phyloP scores from a whole-genome alignment of 1,139 yeast species.

The Blastobotrys arbuscula region DNA sequence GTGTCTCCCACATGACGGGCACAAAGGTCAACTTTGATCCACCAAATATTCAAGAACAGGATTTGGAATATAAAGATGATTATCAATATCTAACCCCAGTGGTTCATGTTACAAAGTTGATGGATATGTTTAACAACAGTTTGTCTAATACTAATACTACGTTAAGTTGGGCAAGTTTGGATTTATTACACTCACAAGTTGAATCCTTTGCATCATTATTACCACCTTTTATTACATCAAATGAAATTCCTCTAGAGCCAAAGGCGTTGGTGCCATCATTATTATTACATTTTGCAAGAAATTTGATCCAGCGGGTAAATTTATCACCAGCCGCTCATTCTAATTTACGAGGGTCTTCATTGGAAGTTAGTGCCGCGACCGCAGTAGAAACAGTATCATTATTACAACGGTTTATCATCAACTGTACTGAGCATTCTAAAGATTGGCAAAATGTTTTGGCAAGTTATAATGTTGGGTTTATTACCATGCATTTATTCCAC shows the following conservation, averaged over 20 bases:
- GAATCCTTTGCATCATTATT: slow-evolving; percentile 13
- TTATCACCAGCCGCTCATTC: slow-evolving; percentile 15
- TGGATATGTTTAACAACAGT: slow-evolving; percentile 10
- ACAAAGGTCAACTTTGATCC: background rate
- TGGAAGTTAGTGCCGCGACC: slow-evolving; percentile 9
- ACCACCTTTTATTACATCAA: slow-evolving; percentile 8
- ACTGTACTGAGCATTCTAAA: slow-evolving; percentile 1
- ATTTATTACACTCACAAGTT: slow-evolving; percentile 12
- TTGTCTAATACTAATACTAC: slow-evolving; percentile 2
- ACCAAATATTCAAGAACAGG: background rate
- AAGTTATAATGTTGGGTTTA: slow-evolving; percentile 10
- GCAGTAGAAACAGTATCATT: slow-evolving; percentile 13
- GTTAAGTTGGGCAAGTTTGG: slow-evolving; percentile 10
- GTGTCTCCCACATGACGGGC: slow-evolving; percentile 3
- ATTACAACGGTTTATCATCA: slow-evolving; percentile 12
- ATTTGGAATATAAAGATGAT: background rate
- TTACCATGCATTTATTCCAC: slow-evolving; percentile 21
- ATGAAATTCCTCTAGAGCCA: slow-evolving; percentile 10
- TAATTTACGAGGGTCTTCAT: slow-evolving; percentile 11
- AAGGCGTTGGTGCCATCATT: slow-evolving; percentile 8
- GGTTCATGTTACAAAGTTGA: slow-evolving; percentile 9
- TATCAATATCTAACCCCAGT: slow-evolving; percentile 4
- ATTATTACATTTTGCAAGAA: slow-evolving; percentile 11
- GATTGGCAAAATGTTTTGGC: slow-evolving; percentile 10
- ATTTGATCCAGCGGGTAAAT: slow-evolving; percentile 15